phyloP scores from a whole-genome alignment of 371 early-diverging fungal genomes.

The Mortierella sp. region DNA sequence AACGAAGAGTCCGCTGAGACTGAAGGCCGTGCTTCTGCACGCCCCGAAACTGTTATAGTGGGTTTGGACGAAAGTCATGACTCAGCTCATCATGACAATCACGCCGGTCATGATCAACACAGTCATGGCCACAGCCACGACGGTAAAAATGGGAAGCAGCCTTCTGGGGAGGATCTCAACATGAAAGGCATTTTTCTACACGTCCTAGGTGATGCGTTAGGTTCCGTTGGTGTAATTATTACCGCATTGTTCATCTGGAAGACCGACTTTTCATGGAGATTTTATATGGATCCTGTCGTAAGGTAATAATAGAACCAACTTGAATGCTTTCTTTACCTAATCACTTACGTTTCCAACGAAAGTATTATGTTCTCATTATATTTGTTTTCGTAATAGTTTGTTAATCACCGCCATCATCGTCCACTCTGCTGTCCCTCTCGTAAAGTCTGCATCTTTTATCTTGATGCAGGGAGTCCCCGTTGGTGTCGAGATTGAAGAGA shows the following conservation, averaged over 20 bases:
- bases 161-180: constrained; percentile 74
- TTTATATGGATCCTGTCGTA: constrained; percentile 85
- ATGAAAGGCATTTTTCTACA: constrained; percentile 96
- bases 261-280: constrained; percentile 73
- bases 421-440: constrained; percentile 74
- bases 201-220: constrained; percentile 95
- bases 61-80: constrained; percentile 45
- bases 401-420: constrained; percentile 77
- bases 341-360: not conserved
- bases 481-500: constrained; percentile 72
- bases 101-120: constrained; percentile 49
- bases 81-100: constrained; percentile 56
- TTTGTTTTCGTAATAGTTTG: constrained; percentile 50
- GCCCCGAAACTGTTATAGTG: constrained; percentile 15
- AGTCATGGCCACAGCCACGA: constrained; percentile 61
- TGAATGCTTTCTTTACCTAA: not conserved
- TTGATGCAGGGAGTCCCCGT: constrained; percentile 90
- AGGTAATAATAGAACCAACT: constrained; percentile 48
- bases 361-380: not conserved
- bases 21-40: not conserved
- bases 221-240: constrained; percentile 91
- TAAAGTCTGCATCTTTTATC: constrained; percentile 84
- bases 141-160: constrained; percentile 46
- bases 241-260: constrained; percentile 87
- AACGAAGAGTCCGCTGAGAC: constrained; percentile 12